Evolutionary conservation across 1,284 basidiomycete species (phyloP).

Genomic region (Marasmius sp.): DNA sequence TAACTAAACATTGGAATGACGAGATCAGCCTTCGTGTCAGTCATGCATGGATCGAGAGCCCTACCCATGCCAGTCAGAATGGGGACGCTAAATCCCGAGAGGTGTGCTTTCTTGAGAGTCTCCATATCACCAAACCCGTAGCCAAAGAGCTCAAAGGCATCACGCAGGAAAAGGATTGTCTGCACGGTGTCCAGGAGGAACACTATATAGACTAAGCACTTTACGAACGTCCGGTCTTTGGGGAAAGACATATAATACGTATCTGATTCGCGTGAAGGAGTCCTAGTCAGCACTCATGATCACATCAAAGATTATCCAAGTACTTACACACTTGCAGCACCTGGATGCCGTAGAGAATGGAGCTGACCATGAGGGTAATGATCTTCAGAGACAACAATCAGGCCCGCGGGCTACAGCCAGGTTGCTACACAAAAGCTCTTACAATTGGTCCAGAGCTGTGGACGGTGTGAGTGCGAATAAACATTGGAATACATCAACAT

Average conservation of each 20-base stretch:
- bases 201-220: constrained; percentile 4
- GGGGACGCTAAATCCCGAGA: constrained; percentile 6
- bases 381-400: not conserved
- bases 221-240: constrained; percentile 4
- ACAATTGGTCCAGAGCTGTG: not conserved
- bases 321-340: constrained; percentile 4
- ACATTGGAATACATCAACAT: not conserved
- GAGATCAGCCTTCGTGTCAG: not conserved
- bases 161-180: not conserved
- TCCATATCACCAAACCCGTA: constrained; percentile 3
- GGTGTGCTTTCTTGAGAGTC: not conserved
- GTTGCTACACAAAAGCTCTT: not conserved
- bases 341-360: not conserved
- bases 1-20: not conserved
- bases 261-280: not conserved
- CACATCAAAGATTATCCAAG: not conserved
- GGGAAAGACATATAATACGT: constrained; percentile 10
- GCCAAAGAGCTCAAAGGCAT: constrained; percentile 9
- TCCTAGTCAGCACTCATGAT: not conserved
- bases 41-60: not conserved
- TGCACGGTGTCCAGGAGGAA: constrained; percentile 9
- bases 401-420: not conserved
- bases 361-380: not conserved
- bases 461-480: not conserved
- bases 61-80: constrained; percentile 8